Evolutionary conservation across 495 filamentous ascomycete genomes (phyloP).

Genomic region (Amphirosellinia nigrospora): DNA sequence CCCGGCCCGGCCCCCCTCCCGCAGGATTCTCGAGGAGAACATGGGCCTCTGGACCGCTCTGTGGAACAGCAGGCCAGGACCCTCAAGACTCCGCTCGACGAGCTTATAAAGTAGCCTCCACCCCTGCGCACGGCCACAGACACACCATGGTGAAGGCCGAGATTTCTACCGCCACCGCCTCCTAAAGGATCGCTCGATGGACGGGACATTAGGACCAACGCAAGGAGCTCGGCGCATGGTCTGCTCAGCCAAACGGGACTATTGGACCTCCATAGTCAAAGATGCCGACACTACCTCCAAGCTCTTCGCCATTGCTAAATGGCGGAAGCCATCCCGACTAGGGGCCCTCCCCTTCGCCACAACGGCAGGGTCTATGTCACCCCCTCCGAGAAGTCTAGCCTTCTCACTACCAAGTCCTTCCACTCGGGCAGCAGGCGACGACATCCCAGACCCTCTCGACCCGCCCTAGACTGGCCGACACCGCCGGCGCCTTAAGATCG

Average conservation of each 20-base stretch:
- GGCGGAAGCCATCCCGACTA: not conserved
- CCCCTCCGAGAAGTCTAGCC: not conserved
- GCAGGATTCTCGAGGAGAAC: not conserved
- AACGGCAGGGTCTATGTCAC: not conserved
- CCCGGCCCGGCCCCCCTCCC: not conserved
- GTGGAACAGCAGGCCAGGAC: not conserved
- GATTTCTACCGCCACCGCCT: not conserved
- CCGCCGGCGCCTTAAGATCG: not conserved
- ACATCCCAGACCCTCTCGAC: not conserved
- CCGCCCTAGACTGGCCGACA: too few relatives aligned
- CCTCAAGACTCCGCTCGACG: too few relatives aligned
- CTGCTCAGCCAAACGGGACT: not conserved
- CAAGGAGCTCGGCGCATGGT: not conserved
- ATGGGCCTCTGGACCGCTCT: not conserved
- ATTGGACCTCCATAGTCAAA: not conserved
- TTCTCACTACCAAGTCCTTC: not conserved
- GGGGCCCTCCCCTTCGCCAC: not conserved
- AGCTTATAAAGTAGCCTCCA: too few relatives aligned
- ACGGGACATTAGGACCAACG: not conserved
- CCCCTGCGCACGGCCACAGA: not conserved
- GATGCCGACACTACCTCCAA: not conserved
- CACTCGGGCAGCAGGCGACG: not conserved
- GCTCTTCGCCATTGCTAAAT: not conserved
- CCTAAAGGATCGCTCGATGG: not conserved
- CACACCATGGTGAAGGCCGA: not conserved